Conservation (phyloP, 495 filamentous ascomycete species). For the Penicillium nucicola region DNA sequence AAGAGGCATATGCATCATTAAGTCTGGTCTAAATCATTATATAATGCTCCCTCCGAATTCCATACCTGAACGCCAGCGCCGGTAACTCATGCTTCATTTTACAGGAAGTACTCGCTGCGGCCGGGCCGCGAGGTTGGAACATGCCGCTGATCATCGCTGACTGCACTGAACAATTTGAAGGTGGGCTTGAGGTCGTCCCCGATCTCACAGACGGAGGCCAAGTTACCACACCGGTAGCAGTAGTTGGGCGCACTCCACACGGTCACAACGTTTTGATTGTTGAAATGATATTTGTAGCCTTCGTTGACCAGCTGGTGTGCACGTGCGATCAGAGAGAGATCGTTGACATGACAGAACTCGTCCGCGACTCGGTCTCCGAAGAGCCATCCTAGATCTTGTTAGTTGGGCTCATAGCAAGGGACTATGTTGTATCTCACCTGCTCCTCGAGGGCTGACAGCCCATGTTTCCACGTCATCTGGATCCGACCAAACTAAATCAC, state of each 20-base stretch:
- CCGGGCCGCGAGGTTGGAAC: constrained; percentile 78
- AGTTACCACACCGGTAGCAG: constrained; percentile 97
- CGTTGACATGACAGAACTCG: constrained; percentile 99
- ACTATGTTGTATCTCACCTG: constrained; percentile 46
- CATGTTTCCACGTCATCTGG: constrained; percentile 98
- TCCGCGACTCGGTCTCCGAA: constrained; percentile 96
- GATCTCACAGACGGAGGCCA: constrained; percentile 95
- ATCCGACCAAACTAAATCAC: constrained; percentile 97
- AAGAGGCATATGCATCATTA: constrained; percentile 24
- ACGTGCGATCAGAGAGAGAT: constrained; percentile 87
- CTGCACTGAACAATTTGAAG: constrained; percentile 93
- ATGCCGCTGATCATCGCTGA: constrained; percentile 86
- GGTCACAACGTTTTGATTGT: constrained; percentile 94
- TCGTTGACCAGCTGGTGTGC: constrained; percentile 98
- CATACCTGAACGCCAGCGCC: constrained; percentile 39
- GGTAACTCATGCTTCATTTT: constrained; percentile 40
- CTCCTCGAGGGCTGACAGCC: constrained; percentile 91
- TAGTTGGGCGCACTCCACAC: constrained; percentile 99
- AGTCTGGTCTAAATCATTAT: constrained; percentile 37
- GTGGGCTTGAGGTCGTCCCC: constrained; percentile 77
- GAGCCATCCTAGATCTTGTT: constrained; percentile 65
- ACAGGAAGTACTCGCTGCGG: constrained; percentile 93
- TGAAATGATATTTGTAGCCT: constrained; percentile 97
- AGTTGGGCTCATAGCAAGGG: neutral
- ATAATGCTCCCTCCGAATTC: constrained; percentile 28